Base-by-base conservation (phyloP, 495 filamentous ascomycete genomes). In the Glarea lozoyensis region DNA sequence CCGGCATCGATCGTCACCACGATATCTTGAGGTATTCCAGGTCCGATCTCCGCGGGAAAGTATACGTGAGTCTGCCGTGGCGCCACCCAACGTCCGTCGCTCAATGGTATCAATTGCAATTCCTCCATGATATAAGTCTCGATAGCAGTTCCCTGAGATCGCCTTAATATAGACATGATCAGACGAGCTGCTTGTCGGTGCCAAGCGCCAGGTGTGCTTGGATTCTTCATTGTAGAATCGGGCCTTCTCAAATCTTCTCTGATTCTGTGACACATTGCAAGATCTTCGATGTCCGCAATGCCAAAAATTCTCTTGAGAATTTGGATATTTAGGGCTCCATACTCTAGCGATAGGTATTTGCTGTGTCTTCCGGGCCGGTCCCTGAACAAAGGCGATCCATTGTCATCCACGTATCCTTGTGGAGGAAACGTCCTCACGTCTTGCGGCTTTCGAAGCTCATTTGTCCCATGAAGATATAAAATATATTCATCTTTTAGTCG, bases 11-110 rank as follows among this genome's bases (percentile, higher is more conserved):
- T 23, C 4, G 40, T 43, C 13, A 35, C 20, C 10, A 43, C 17
- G n/a, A 43, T 2, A 43, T 43, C 40, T 20, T 15, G 15, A 43
- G 40, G 40, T 43, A 43, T 43, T 15, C 9, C 15, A 32, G 40
- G 40, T 19, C 30, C 40, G 23, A 10, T 34, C 22, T 19, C 27
- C 19, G 40, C 12, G 22, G 40, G 40, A 35, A 43, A 43, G 19
- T 43, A 43, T n/a, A 34, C 9, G 23, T 34, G 3, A 17, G 9
- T 17, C 17, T 34, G 29, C n/a, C n/a, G 7, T 15, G 40, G 29
- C 18, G 7, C 3, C 15, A 35, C 17, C 40, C 40, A 43, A 11
- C 19, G 29, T 18, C 40, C 31, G 17, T 43, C 19, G 19, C 16
- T 43, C 40, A 43, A n/a, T 17, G 40, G 40, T 22, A 43, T 35